These are phyloP conservation scores for Pisolithus tinctorius DNA, from an alignment of 768 basidiomycete species.

Conservation along the genomic window DNA sequence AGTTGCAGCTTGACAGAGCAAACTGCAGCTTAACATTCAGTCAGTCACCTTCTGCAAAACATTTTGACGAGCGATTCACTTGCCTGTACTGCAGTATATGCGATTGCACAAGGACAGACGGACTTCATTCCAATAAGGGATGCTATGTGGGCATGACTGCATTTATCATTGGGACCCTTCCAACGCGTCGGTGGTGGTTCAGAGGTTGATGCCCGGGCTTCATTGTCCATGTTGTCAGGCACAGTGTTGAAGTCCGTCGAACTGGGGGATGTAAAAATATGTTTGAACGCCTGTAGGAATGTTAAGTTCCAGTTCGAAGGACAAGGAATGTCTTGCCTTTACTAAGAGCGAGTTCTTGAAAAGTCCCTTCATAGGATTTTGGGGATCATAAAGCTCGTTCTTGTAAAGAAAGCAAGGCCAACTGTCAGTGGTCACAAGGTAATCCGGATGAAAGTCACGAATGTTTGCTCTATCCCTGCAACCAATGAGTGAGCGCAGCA, in stretches of 20 bases:
- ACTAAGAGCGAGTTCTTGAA: constrained; percentile 11
- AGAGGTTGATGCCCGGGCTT: neutral
- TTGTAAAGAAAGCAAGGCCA: constrained; percentile 16
- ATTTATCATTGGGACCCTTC: neutral
- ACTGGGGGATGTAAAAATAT: constrained; percentile 16
- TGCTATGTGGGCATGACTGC: constrained; percentile 6
- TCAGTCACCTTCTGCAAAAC: neutral
- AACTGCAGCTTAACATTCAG: constrained; percentile 7
- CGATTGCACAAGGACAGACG: constrained; percentile 13
- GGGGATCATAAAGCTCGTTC: constrained; percentile 2
- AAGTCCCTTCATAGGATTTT: constrained; percentile 10
- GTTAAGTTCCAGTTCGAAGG: neutral
- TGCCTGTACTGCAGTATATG: constrained; percentile 21
- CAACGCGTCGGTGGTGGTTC: neutral
- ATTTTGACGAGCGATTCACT: neutral
- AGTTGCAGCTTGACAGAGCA: constrained; percentile 4
- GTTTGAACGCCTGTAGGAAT: constrained; percentile 9
- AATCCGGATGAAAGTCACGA: constrained; percentile 7
- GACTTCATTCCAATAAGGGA: constrained; percentile 3
- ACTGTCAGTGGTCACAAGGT: constrained; percentile 7
- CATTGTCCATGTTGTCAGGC: neutral
- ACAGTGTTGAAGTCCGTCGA: constrained; percentile 3
- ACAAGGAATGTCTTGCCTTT: constrained; percentile 2
- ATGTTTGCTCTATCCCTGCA: constrained; percentile 2
- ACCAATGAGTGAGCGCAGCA: neutral